Percentiles rank a stretch among this genome's conserved stretches.
These are phyloP conservation scores for Xylaria multiplex DNA, from an alignment of 2,329 filamentous ascomycete genomes.

Conservation along the genomic window DNA sequence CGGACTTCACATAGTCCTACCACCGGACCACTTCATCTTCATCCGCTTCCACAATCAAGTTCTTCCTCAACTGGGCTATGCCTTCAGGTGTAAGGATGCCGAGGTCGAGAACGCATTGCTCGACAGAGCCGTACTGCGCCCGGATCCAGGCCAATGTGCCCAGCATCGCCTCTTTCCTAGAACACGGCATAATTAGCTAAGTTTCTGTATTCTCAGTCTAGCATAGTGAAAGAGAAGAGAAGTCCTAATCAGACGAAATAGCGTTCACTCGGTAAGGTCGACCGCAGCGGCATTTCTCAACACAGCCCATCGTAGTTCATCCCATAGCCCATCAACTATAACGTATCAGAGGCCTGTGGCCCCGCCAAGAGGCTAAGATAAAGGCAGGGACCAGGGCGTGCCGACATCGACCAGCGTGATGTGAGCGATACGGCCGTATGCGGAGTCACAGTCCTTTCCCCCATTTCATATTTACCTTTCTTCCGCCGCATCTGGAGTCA, in stretches of 20 bases:
- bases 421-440: background rate
- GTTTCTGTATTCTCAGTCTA: background rate
- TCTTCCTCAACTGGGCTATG: slow-evolving; percentile 53
- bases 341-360: background rate
- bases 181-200: slow-evolving; percentile 37
- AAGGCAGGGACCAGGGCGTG: background rate
- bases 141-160: slow-evolving; percentile 65
- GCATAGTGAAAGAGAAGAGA: background rate
- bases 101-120: slow-evolving; percentile 68
- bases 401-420: background rate
- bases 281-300: background rate
- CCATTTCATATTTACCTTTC: background rate
- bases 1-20: slow-evolving; percentile 44
- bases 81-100: slow-evolving; percentile 67
- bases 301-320: background rate
- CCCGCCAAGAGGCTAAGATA: background rate
- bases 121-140: slow-evolving; percentile 69
- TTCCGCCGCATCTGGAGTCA: background rate
- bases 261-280: background rate
- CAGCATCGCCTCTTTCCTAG: slow-evolving; percentile 60
- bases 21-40: slow-evolving; percentile 43
- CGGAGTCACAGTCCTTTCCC: background rate
- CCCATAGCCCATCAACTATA: background rate
- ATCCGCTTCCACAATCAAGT: slow-evolving; percentile 46
- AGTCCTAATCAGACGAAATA: background rate